Percentiles rank a stretch among this genome's conserved stretches.
Evolutionary conservation across 1,284 basidiomycete genomes (phyloP).

Genomic region (Boletus sp.): DNA sequence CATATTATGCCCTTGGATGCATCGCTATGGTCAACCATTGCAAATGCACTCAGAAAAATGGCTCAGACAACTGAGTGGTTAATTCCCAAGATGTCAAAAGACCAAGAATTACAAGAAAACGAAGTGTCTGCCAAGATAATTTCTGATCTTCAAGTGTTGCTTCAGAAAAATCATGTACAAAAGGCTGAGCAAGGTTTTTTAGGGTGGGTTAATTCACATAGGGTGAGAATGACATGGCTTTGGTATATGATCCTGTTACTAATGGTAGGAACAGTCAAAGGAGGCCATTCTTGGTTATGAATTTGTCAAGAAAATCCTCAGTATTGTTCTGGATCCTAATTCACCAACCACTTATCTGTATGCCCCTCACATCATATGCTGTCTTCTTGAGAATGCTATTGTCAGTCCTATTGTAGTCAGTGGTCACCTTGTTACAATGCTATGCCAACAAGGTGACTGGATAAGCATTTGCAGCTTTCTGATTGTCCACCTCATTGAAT

Average conservation of each 20-base stretch:
- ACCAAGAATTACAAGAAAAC: slow-evolving; percentile 30
- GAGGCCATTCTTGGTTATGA: slow-evolving; percentile 44
- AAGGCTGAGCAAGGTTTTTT: slow-evolving; percentile 54
- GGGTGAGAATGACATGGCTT: slow-evolving; percentile 22
- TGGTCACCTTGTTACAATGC: slow-evolving; percentile 54
- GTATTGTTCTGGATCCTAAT: slow-evolving; percentile 48
- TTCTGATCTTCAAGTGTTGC: slow-evolving; percentile 40
- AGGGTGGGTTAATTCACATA: slow-evolving; percentile 50
- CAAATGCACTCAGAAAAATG: slow-evolving; percentile 61
- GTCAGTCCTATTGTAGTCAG: slow-evolving; percentile 64
- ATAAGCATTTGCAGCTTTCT: slow-evolving; percentile 42
- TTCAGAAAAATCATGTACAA: slow-evolving; percentile 39
- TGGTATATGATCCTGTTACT: neutral
- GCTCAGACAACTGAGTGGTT: slow-evolving; percentile 57
- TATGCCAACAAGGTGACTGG: slow-evolving; percentile 65
- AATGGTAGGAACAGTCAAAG: slow-evolving; percentile 23
- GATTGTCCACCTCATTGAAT: neutral
- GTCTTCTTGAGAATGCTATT: slow-evolving; percentile 55
- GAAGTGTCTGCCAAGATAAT: slow-evolving; percentile 43
- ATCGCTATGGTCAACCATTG: slow-evolving; percentile 58
- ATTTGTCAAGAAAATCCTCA: slow-evolving; percentile 61
- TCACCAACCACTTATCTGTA: slow-evolving; percentile 32
- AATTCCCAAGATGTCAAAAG: slow-evolving; percentile 11
- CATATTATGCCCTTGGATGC: slow-evolving; percentile 59
- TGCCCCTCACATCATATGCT: slow-evolving; percentile 54